Evolutionary conservation across 2,329 filamentous ascomycete genomes (phyloP).

Genomic region (Neofusicoccum umdonicola): DNA sequence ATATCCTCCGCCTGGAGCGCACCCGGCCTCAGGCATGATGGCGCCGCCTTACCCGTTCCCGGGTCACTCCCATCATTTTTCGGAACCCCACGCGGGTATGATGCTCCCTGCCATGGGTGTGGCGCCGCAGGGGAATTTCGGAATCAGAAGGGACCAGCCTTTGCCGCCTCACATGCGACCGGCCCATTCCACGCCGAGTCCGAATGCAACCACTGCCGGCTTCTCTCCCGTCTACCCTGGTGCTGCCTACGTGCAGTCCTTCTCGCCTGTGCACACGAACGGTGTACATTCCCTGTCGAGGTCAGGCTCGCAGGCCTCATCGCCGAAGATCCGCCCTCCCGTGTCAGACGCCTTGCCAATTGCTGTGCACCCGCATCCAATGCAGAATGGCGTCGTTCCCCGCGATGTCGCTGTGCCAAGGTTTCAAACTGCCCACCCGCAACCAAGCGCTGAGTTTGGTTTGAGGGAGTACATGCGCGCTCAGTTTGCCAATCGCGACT

Average conservation of each 20-base stretch:
- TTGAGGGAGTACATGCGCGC: conserved; percentile 28
- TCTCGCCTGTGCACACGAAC: conserved; percentile 24
- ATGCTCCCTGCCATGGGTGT: conserved; percentile 30
- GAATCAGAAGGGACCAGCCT: conserved; percentile 27
- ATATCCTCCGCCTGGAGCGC: conserved; percentile 26
- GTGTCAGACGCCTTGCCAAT: neutral
- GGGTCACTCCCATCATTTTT: conserved; percentile 34
- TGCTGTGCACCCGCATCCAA: neutral
- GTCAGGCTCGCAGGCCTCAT: conserved; percentile 35
- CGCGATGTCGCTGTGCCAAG: neutral
- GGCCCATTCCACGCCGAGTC: conserved; percentile 6
- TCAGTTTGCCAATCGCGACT: conserved; percentile 35
- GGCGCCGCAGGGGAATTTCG: conserved; percentile 28
- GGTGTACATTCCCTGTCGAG: conserved; percentile 22
- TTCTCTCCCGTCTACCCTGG: conserved; percentile 19
- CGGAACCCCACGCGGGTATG: conserved; percentile 32
- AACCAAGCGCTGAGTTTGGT: neutral
- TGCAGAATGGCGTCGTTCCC: conserved; percentile 15
- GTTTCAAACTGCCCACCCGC: neutral
- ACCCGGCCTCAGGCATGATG: conserved; percentile 30
- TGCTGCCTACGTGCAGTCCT: conserved; percentile 21
- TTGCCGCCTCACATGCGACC: conserved; percentile 18
- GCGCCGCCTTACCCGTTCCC: conserved; percentile 30
- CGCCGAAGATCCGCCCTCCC: conserved; percentile 20
- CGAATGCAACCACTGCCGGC: conserved; percentile 16